Conservation (phyloP, 257 asterid species). For the Primulina huaijiensis region DNA sequence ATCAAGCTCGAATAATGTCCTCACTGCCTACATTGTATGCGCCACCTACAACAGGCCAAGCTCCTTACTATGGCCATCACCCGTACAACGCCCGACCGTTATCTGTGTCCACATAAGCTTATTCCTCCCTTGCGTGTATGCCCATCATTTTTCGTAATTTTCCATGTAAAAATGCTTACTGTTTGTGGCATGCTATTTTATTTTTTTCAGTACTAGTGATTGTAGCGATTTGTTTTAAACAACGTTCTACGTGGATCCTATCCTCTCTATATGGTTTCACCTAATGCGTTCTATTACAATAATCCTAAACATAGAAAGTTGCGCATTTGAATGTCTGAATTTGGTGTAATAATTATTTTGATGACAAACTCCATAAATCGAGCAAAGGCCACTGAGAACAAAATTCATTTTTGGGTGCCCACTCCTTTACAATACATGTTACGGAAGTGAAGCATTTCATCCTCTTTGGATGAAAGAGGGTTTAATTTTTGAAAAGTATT, state of each 20-base stretch:
- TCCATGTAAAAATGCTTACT: neutral
- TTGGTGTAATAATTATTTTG: no score
- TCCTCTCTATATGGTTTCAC: no score
- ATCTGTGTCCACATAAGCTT: conserved; percentile 24
- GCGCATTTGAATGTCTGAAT: neutral
- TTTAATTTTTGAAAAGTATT: no score
- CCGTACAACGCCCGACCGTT: conserved; percentile 45
- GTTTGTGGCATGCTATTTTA: neutral
- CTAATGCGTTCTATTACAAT: no score
- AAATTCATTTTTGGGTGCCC: no score
- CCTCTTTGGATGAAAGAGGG: no score
- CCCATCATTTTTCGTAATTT: neutral
- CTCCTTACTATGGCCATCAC: conserved; percentile 44
- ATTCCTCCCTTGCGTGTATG: neutral
- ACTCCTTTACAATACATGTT: no score
- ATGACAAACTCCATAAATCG: no score
- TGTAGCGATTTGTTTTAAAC: neutral
- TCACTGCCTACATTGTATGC: conserved; percentile 34
- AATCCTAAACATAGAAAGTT: no score
- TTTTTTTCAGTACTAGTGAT: neutral
- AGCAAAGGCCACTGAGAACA: no score
- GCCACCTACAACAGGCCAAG: conserved; percentile 35
- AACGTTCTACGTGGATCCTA: neutral
- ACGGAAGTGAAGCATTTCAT: no score
- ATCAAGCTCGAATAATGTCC: conserved; percentile 40